Percentiles rank a stretch among this genome's conserved stretches.
phyloP scores from a whole-genome alignment of 2,329 filamentous ascomycete species.

The Epichloe glyceriae region DNA sequence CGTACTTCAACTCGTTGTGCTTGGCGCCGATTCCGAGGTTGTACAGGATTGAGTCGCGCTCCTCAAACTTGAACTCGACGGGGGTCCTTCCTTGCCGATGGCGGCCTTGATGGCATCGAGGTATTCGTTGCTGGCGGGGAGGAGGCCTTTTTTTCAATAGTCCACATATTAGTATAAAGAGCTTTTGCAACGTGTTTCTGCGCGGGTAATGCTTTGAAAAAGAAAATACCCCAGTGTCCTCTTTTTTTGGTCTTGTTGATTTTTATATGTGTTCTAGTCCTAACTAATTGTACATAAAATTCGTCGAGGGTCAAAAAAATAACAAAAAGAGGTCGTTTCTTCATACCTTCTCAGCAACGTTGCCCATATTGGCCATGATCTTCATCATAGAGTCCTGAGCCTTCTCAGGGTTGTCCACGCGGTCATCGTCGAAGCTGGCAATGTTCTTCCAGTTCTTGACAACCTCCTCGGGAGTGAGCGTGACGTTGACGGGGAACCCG shows the following conservation, averaged over 20 bases:
- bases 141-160: slow-evolving; percentile 3
- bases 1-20: slow-evolving; percentile 71
- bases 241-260: neutral
- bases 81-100: slow-evolving; percentile 54
- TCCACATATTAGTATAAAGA: neutral
- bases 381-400: slow-evolving; percentile 65
- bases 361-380: slow-evolving; percentile 69
- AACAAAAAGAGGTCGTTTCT: slow-evolving; percentile 10
- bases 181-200: neutral
- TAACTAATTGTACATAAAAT: slow-evolving; percentile 10
- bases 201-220: neutral
- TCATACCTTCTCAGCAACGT: slow-evolving; percentile 57
- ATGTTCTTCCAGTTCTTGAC: slow-evolving; percentile 65
- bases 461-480: slow-evolving; percentile 75
- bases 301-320: slow-evolving; percentile 3
- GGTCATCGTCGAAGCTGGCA: slow-evolving; percentile 73
- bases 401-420: slow-evolving; percentile 76
- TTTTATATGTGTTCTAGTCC: slow-evolving; percentile 8
- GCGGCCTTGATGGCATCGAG: slow-evolving; percentile 65
- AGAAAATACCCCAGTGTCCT: neutral
- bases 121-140: slow-evolving; percentile 44
- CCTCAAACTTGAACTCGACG: slow-evolving; percentile 73
- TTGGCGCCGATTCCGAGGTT: slow-evolving; percentile 91
- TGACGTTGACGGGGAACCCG: slow-evolving; percentile 78
- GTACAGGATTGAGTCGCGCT: slow-evolving; percentile 86